These are phyloP conservation scores for Colletotrichum viniferum DNA, from an alignment of 2,329 filamentous ascomycete species.

Conservation along the genomic window DNA sequence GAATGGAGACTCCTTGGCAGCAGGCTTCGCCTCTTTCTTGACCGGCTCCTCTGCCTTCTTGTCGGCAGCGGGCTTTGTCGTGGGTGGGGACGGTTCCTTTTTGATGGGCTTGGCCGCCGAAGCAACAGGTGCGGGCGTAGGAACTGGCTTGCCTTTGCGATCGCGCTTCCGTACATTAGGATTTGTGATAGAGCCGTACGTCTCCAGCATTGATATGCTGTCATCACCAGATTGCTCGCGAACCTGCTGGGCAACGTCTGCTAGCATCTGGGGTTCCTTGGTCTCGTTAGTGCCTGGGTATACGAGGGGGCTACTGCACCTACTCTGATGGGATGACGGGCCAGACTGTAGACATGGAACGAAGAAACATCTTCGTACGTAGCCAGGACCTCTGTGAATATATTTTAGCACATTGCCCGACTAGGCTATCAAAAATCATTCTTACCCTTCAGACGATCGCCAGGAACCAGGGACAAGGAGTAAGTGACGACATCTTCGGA, in stretches of 20 bases:
- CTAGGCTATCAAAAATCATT: not conserved
- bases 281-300: not conserved
- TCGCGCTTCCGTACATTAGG: slow-evolving; percentile 62
- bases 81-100: slow-evolving; percentile 32
- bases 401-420: slow-evolving; percentile 20
- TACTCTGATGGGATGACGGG: slow-evolving; percentile 71
- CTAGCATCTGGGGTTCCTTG: slow-evolving; percentile 70
- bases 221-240: slow-evolving; percentile 63
- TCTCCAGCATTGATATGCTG: slow-evolving; percentile 59
- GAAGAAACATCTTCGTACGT: slow-evolving; percentile 76
- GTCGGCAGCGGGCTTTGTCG: slow-evolving; percentile 22
- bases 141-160: slow-evolving; percentile 36
- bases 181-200: slow-evolving; percentile 79
- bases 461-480: slow-evolving; percentile 70
- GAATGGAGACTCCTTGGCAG: slow-evolving; percentile 42
- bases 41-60: slow-evolving; percentile 26
- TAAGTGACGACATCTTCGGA: slow-evolving; percentile 58
- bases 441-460: slow-evolving; percentile 74
- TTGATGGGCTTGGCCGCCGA: slow-evolving; percentile 32
- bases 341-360: slow-evolving; percentile 87
- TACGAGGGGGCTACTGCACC: not conserved
- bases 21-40: slow-evolving; percentile 41
- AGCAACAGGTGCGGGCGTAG: slow-evolving; percentile 26
- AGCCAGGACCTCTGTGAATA: slow-evolving; percentile 62
- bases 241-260: slow-evolving; percentile 71